A percentile compares a stretch with the other conserved stretches of the same genome.
Conservation (phyloP, 2,329 filamentous ascomycete species). For the Echinosphaeria canescens region DNA sequence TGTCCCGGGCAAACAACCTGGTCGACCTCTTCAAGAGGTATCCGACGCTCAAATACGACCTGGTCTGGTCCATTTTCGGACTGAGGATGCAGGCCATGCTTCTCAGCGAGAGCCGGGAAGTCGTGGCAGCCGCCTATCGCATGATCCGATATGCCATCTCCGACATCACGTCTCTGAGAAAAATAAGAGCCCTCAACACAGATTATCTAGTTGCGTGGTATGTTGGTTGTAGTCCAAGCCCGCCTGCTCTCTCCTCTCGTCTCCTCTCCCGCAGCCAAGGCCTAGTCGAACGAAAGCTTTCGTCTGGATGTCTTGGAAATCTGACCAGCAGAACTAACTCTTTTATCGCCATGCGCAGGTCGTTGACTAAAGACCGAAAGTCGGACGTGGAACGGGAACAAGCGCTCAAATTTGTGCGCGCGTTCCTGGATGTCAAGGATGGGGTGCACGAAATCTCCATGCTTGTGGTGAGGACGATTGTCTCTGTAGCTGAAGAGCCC, state of each 20-base stretch:
- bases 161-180: conserved; percentile 72
- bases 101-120: conserved; percentile 84
- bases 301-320: background rate
- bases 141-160: conserved; percentile 90
- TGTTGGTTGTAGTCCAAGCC: conserved; percentile 7
- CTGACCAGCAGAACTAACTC: background rate
- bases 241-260: background rate
- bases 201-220: conserved; percentile 74
- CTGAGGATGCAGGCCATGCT: conserved; percentile 90
- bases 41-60: conserved; percentile 84
- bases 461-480: conserved; percentile 71
- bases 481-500: conserved; percentile 70
- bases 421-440: conserved; percentile 88
- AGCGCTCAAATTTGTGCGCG: conserved; percentile 85
- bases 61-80: conserved; percentile 92
- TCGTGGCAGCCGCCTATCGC: conserved; percentile 84
- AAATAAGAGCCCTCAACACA: conserved; percentile 70
- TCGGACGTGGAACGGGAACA: conserved; percentile 95
- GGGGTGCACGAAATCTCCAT: conserved; percentile 75
- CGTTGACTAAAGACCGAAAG: conserved; percentile 86
- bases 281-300: no score
- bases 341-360: conserved; percentile 18
- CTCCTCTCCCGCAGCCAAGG: background rate
- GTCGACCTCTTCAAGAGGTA: conserved; percentile 95
- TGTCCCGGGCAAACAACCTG: conserved; percentile 73